Evolutionary conservation across 441 rosid species (phyloP).

Genomic region (Manihot esculenta): DNA sequence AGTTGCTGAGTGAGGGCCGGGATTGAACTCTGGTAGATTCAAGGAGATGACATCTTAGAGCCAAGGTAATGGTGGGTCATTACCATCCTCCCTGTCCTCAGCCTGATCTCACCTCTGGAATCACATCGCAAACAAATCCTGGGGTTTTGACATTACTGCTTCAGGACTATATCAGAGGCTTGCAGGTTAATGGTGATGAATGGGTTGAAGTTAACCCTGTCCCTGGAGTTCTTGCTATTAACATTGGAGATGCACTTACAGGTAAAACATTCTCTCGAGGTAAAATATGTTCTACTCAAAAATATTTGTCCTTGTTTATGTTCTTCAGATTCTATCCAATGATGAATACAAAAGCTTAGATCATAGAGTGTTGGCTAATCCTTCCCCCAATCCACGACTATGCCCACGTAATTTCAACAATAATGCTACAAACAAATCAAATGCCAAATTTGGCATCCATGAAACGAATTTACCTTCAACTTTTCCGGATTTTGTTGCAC

Average conservation of each 20-base stretch:
- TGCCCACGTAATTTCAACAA: too few species aligned
- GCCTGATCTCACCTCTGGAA: slow-evolving; percentile 49
- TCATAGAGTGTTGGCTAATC: slow-evolving; percentile 52
- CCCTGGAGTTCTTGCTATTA: slow-evolving; percentile 49
- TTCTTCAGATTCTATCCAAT: slow-evolving; percentile 47
- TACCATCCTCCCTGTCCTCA: slow-evolving; percentile 58
- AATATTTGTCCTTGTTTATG: background rate
- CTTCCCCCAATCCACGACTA: slow-evolving; percentile 33
- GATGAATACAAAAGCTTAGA: slow-evolving; percentile 51
- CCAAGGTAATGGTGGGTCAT: slow-evolving; percentile 45
- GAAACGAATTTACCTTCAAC: background rate
- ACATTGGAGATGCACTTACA: slow-evolving; percentile 50
- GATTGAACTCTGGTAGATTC: slow-evolving; percentile 27
- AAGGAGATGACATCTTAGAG: slow-evolving; percentile 35
- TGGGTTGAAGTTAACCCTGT: slow-evolving; percentile 52
- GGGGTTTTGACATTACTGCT: slow-evolving; percentile 43
- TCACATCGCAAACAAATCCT: slow-evolving; percentile 47
- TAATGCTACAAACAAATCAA: too few species aligned
- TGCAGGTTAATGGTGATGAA: slow-evolving; percentile 42
- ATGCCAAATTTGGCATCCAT: background rate
- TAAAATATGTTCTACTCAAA: too few species aligned
- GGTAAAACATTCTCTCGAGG: slow-evolving; percentile 24
- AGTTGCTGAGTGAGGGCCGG: slow-evolving; percentile 45
- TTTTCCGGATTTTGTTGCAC: background rate
- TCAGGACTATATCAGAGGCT: slow-evolving; percentile 49